These are phyloP conservation scores for Calamus simplicifolius DNA, from an alignment of 176 grass and related monocot genomes.

Conservation along the genomic window DNA sequence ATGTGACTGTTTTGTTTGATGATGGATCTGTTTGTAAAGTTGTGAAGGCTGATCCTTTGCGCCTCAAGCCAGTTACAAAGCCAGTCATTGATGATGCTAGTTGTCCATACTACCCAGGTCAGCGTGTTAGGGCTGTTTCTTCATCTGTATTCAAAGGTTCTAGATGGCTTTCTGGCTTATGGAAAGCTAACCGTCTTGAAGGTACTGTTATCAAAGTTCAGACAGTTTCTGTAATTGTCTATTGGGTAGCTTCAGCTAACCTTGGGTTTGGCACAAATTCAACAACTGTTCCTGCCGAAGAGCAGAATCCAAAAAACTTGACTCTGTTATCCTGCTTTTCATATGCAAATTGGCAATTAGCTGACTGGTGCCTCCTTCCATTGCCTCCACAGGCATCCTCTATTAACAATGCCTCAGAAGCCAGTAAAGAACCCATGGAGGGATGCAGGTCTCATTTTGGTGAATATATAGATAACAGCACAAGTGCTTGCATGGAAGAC, in stretches of 20 bases:
- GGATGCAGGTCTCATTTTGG: slow-evolving; percentile 6
- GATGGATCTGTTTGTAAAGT: slow-evolving; percentile 90
- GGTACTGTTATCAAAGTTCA: slow-evolving; percentile 81
- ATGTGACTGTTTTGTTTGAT: slow-evolving; percentile 88
- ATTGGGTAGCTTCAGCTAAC: slow-evolving; percentile 81
- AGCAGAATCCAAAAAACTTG: slow-evolving; percentile 83
- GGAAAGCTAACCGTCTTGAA: slow-evolving; percentile 73
- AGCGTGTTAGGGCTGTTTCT: slow-evolving; percentile 65
- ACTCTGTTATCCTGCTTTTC: slow-evolving; percentile 75
- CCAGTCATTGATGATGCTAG: slow-evolving; percentile 51
- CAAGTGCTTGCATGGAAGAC: slow-evolving; percentile 11
- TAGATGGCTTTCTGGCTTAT: slow-evolving; percentile 74
- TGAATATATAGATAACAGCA: slow-evolving; percentile 15
- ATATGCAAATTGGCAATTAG: slow-evolving; percentile 76
- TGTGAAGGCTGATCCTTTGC: slow-evolving; percentile 60
- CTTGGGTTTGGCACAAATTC: slow-evolving; percentile 40
- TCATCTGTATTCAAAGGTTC: slow-evolving; percentile 84
- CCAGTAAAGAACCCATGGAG: slow-evolving; percentile 22
- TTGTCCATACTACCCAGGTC: slow-evolving; percentile 89
- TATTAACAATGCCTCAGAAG: slow-evolving; percentile 17
- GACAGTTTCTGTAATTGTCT: slow-evolving; percentile 66
- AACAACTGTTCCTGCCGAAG: slow-evolving; percentile 43
- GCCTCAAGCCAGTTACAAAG: slow-evolving; percentile 38
- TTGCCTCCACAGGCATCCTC: slow-evolving; percentile 9
- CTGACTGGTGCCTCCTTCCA: slow-evolving; percentile 73